Evolutionary conservation across 2,329 filamentous ascomycete species (phyloP), one percentile per base, ranked within the genome.

Genomic region (Pseudogymnoascus sp.): DNA sequence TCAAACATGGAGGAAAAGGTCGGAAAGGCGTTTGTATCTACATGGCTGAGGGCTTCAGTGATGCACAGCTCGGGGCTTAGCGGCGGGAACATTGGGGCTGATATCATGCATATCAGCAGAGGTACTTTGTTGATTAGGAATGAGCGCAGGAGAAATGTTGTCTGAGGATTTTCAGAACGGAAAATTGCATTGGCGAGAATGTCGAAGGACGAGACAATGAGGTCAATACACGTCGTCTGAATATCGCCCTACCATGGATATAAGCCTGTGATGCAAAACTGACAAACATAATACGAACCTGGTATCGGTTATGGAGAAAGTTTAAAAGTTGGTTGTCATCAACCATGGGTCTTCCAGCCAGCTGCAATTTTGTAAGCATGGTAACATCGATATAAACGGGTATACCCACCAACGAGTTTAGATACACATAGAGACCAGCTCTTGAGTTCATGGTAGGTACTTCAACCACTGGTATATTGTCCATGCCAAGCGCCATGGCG

Each of bases 161-260:
- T 80, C 58, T 82, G 77, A 15, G 73, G 71, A 7, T 81, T 75
- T 67, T 86, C 82, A 48, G 78, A 81, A 35, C 88, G 83, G 65
- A 94, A 89, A 63, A 92, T 88, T 4, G 88, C 88, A 68, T 95
- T 95, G 34, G 91, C 89, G 13, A 99, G 77, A 4, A 95, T 81
- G 67, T 97, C 92, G 68, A 99, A 97, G 0, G 91, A 86, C 1
- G 91, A 90, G 8, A 92, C 81, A 39, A 97, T 88, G 1, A 97
- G 78, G 67, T 96, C 91, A 59, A 90, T 83, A 0, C 89, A 84
- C 45, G 90, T 84, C 10, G 82, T 80, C 71, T 92, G 88, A 39
- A 88, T 80, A 67, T 96, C 88, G 37, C 87, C 88, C 81, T 91
- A 59, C 3, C 1, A 13, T n/a, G n/a, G 4, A 8, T 26, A 58